Evolutionary conservation across 169 alveolate species (phyloP).

Genomic region (Plasmodium knowlesi): DNA sequence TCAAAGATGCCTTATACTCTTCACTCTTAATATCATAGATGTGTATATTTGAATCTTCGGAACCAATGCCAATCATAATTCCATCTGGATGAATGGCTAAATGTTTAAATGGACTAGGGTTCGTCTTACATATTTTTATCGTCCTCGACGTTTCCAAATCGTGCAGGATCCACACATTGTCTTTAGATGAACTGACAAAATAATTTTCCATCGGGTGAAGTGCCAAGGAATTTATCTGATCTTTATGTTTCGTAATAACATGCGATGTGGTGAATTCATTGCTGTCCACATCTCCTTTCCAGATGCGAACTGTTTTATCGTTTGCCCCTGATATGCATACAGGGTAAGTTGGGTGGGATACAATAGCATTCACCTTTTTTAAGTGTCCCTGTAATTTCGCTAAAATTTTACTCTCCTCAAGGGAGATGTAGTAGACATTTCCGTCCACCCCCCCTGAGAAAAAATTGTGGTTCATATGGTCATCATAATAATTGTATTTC

Average conservation of each 20-base stretch:
- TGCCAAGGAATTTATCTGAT: slow-evolving; percentile 78
- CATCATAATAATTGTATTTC: slow-evolving; percentile 35
- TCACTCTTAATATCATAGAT: slow-evolving; percentile 88
- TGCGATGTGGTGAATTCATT: slow-evolving; percentile 77
- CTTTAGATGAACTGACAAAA: slow-evolving; percentile 80
- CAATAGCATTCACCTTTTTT: slow-evolving; percentile 80
- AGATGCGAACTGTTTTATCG: slow-evolving; percentile 85
- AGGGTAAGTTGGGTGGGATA: slow-evolving; percentile 78
- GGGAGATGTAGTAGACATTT: slow-evolving; percentile 80
- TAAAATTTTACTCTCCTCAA: slow-evolving; percentile 75
- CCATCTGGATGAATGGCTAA: slow-evolving; percentile 91
- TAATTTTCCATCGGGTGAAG: slow-evolving; percentile 89
- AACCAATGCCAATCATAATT: slow-evolving; percentile 86
- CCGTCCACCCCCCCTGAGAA: slow-evolving; percentile 91
- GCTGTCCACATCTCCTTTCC: slow-evolving; percentile 79
- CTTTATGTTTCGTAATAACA: slow-evolving; percentile 82
- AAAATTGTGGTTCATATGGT: slow-evolving; percentile 71
- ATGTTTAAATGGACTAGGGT: slow-evolving; percentile 78
- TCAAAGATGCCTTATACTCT: slow-evolving; percentile 77
- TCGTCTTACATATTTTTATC: slow-evolving; percentile 78
- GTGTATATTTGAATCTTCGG: slow-evolving; percentile 83
- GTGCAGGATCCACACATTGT: slow-evolving; percentile 84
- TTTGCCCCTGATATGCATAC: slow-evolving; percentile 81
- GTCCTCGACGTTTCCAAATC: slow-evolving; percentile 84
- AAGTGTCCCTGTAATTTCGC: slow-evolving; percentile 79